phyloP scores from a whole-genome alignment of 495 filamentous ascomycete genomes.

The Delitschia confertaspora region DNA sequence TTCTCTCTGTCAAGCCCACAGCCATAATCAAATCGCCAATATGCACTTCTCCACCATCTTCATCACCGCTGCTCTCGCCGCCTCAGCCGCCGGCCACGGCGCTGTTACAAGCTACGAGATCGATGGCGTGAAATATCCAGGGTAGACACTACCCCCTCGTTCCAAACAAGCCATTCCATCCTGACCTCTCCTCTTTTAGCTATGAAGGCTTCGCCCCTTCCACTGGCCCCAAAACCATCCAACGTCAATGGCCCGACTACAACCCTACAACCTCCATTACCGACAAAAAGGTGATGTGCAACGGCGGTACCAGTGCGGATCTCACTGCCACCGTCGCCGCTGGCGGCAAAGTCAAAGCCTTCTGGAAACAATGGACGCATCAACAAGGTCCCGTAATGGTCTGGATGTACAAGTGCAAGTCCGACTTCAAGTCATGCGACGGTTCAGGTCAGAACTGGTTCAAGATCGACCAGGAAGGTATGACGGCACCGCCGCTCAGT shows the following conservation, averaged over 20 bases:
- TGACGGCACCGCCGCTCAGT: constrained; percentile 38
- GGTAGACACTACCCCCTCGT: constrained; percentile 2
- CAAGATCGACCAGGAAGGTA: constrained; percentile 49
- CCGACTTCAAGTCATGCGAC: constrained; percentile 20
- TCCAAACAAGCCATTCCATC: neutral
- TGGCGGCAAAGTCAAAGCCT: constrained; percentile 19
- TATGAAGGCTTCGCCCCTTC: constrained; percentile 22
- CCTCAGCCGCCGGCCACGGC: constrained; percentile 21
- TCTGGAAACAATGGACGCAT: constrained; percentile 26
- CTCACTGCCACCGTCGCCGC: constrained; percentile 12
- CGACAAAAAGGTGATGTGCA: constrained; percentile 26
- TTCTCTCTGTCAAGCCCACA: neutral
- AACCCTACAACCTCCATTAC: constrained; percentile 19
- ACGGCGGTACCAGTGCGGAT: constrained; percentile 19
- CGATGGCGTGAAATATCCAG: constrained; percentile 17
- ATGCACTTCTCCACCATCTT: constrained; percentile 19
- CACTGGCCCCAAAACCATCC: constrained; percentile 20
- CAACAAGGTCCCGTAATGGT: constrained; percentile 24
- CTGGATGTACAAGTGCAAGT: constrained; percentile 26
- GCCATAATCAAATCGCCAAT: constrained; percentile 7
- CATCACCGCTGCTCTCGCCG: constrained; percentile 15
- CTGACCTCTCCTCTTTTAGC: constrained; percentile 3
- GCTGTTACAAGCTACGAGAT: constrained; percentile 23
- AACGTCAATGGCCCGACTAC: constrained; percentile 28
- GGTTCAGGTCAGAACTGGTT: constrained; percentile 23